phyloP scores from a whole-genome alignment of 2,329 filamentous ascomycete genomes.

The Colletotrichum sidae region DNA sequence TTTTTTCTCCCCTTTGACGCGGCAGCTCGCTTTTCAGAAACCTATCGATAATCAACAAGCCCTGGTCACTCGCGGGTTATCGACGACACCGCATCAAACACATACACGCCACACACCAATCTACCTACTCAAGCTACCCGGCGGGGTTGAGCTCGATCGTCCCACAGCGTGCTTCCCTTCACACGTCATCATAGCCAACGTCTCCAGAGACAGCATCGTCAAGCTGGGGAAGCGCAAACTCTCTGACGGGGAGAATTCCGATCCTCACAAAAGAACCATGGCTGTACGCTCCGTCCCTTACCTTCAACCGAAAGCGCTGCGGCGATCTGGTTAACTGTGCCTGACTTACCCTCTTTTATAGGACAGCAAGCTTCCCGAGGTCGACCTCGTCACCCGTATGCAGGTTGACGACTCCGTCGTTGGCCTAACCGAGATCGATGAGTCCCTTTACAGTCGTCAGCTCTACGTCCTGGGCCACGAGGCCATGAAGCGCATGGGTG shows the following conservation, averaged over 20 bases:
- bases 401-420: constrained; percentile 72
- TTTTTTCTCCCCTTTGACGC: constrained; percentile 23
- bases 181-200: constrained; percentile 34
- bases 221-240: constrained; percentile 77
- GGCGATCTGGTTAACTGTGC: neutral
- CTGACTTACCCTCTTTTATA: constrained; percentile 44
- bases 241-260: constrained; percentile 69
- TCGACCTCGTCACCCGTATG: constrained; percentile 73
- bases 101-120: constrained; percentile 15
- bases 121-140: constrained; percentile 34
- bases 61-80: neutral
- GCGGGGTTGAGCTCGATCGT: constrained; percentile 52
- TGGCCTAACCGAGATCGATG: constrained; percentile 72
- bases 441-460: constrained; percentile 80
- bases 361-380: constrained; percentile 66
- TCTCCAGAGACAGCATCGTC: constrained; percentile 44
- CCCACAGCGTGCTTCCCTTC: constrained; percentile 37
- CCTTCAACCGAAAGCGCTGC: neutral
- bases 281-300: constrained; percentile 59
- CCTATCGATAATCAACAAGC: too few species aligned
- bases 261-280: constrained; percentile 70
- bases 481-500: constrained; percentile 99
- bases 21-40: constrained; percentile 38
- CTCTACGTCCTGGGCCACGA: constrained; percentile 78
- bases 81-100: constrained; percentile 11